Percentiles rank a stretch among this genome's conserved stretches.
Conservation (phyloP, 2,329 filamentous ascomycete species). For the Penicillium griseofulvum region DNA sequence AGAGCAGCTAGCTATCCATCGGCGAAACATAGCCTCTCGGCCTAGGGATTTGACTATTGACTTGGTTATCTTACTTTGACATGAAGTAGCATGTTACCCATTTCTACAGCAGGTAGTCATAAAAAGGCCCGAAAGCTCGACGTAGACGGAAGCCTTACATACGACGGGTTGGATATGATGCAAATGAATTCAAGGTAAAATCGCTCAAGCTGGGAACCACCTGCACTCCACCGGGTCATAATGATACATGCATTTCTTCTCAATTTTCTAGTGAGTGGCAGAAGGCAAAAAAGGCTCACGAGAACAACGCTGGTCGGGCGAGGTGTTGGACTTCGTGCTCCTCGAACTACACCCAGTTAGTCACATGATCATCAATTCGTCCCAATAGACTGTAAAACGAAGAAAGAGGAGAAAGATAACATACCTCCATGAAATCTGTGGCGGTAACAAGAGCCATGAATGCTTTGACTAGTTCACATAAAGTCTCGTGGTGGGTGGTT, state of each 20-base stretch:
- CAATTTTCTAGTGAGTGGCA: background rate
- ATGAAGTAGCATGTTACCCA: background rate
- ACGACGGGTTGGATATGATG: background rate
- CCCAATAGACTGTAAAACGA: background rate
- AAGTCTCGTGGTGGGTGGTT: slow-evolving; percentile 56
- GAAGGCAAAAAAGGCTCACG: slow-evolving; percentile 19
- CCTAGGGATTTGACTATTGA: background rate
- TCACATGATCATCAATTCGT: background rate
- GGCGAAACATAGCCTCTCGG: background rate
- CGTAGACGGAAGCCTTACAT: background rate
- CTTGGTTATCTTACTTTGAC: no score
- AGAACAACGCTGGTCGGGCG: slow-evolving; percentile 33
- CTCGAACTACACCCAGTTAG: slow-evolving; percentile 41
- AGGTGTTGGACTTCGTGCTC: slow-evolving; percentile 37
- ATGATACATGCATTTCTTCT: slow-evolving; percentile 20
- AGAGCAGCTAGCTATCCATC: background rate
- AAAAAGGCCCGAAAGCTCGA: background rate
- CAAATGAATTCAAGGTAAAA: slow-evolving; percentile 16
- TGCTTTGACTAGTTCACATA: slow-evolving; percentile 78
- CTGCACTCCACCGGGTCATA: slow-evolving; percentile 17
- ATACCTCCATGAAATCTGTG: slow-evolving; percentile 82
- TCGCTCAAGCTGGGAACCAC: slow-evolving; percentile 16
- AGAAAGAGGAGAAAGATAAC: slow-evolving; percentile 29
- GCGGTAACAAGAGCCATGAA: slow-evolving; percentile 79
- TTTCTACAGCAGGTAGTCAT: background rate